Evolutionary conservation across 805 yeast genomes (phyloP).

Genomic region (Candida ficus): DNA sequence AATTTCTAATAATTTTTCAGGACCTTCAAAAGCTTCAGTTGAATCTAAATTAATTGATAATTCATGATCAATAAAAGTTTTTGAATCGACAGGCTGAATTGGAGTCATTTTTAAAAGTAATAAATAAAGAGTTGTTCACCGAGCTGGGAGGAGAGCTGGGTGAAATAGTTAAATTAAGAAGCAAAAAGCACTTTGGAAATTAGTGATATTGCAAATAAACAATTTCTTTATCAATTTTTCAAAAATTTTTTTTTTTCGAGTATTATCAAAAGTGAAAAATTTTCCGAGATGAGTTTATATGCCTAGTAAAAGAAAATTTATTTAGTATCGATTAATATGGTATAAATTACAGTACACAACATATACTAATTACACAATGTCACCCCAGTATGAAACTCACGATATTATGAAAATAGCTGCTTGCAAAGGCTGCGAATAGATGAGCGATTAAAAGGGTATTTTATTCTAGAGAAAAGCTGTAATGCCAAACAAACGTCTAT

Average conservation of each 20-base stretch:
- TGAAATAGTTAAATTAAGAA: background rate
- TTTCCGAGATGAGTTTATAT: background rate
- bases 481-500: slow-evolving; percentile 5
- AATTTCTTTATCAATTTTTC: too few species aligned
- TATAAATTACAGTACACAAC: too few species aligned
- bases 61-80: slow-evolving; percentile 68
- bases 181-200: background rate
- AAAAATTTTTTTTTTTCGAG: too few species aligned
- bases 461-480: slow-evolving; percentile 5
- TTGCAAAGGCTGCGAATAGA: slow-evolving; percentile 8
- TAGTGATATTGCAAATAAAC: background rate
- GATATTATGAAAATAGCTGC: slow-evolving; percentile 1
- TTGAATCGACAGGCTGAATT: slow-evolving; percentile 32
- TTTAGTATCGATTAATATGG: too few species aligned
- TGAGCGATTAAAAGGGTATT: slow-evolving; percentile 12
- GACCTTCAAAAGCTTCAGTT: slow-evolving; percentile 93
- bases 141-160: slow-evolving; percentile 7
- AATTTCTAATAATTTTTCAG: slow-evolving; percentile 86
- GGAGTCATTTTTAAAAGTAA: slow-evolving; percentile 24
- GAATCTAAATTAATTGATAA: slow-evolving; percentile 78
- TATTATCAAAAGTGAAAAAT: slow-evolving; percentile 1
- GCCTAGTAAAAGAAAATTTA: background rate
- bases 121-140: background rate
- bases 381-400: slow-evolving; percentile 14
- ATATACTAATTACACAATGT: too few species aligned